These are phyloP conservation scores for Rhizoclosmatium globosum DNA, from an alignment of 192 early-diverging fungal genomes.

Conservation along the genomic window DNA sequence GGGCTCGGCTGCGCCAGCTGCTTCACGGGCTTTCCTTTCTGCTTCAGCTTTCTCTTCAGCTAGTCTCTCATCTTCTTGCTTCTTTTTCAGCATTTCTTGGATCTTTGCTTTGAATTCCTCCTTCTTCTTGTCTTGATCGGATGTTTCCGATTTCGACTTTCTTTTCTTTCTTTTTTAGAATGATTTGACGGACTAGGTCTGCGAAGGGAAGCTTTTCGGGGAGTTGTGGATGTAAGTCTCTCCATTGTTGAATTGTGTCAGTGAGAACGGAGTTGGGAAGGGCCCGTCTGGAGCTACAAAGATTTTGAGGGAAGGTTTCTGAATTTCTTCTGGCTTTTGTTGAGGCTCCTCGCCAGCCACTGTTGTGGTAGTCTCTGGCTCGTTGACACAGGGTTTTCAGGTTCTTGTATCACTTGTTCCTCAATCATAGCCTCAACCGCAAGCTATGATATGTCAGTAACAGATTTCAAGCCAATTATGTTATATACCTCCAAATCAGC, in stretches of 20 bases:
- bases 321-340: too few species aligned
- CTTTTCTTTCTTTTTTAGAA: constrained; percentile 6
- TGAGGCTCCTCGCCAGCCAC: not conserved
- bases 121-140: constrained; percentile 36
- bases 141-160: constrained; percentile 1
- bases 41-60: constrained; percentile 40
- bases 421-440: constrained; percentile 12
- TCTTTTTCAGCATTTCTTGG: constrained; percentile 52
- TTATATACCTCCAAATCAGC: constrained; percentile 8
- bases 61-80: constrained; percentile 34
- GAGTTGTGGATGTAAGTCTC: constrained; percentile 33
- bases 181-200: constrained; percentile 17
- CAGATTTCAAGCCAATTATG: not conserved
- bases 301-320: not conserved
- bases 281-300: constrained; percentile 57
- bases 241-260: constrained; percentile 45
- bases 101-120: constrained; percentile 58
- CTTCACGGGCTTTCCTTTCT: constrained; percentile 17
- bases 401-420: not conserved
- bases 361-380: not conserved
- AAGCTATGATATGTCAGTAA: not conserved
- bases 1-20: not conserved
- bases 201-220: not conserved
- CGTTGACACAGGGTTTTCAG: not conserved
- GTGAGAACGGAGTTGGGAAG: constrained; percentile 56